Evolutionary conservation across 768 basidiomycete species (phyloP), one percentile per base, ranked within the genome.

Genomic region (Cytidiella melzeri): DNA sequence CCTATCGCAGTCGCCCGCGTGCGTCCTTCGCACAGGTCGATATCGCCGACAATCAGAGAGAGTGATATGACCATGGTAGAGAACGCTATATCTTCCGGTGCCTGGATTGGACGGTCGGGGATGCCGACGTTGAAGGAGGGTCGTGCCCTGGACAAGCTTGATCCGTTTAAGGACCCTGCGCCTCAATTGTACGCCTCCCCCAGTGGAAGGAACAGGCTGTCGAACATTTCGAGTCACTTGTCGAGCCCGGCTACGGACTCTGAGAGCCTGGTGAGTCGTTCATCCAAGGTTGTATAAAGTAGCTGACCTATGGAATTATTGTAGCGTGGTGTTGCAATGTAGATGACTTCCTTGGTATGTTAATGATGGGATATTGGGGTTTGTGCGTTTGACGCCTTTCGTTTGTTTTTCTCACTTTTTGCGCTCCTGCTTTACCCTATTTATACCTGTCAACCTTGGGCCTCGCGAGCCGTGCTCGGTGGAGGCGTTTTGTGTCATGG

Each of bases 31-130:
- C 20, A 43, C 11, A 19, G 40, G 21, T 23, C 34, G 15, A 10
- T 15, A 27, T 42, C 46, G 37, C 52, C 52, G 27, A 53, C 52
- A 18, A 53, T 53, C 15, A 45, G 52, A 23, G 41, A 36, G 7
- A 38, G 45, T 15, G 46, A 53, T 26, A 18, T 26, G 28, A 40
- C 47, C 21, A 19, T 43, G 24, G 46, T 46, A 5, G 46, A 48
- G 15, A 45, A 30, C 9, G 37, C 10, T 18, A 19, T 21, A 21
- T 20, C 12, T n/a, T 10, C 10, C n/a, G 36, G 47, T 19, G 7
- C 11, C 27, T 18, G 15, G 13, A n/a, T 25, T 19, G 26, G 44
- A 18, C 7, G 26, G 44, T 12, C 15, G 5, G 13, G 26, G 21
- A 34, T 39, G 23, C 18, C 9, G 4, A 34, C 15, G n/a, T n/a